A percentile compares a stretch with the other conserved stretches of the same genome.
Evolutionary conservation across 2,329 filamentous ascomycete genomes (phyloP).

Genomic region (Talaromyces sp.): DNA sequence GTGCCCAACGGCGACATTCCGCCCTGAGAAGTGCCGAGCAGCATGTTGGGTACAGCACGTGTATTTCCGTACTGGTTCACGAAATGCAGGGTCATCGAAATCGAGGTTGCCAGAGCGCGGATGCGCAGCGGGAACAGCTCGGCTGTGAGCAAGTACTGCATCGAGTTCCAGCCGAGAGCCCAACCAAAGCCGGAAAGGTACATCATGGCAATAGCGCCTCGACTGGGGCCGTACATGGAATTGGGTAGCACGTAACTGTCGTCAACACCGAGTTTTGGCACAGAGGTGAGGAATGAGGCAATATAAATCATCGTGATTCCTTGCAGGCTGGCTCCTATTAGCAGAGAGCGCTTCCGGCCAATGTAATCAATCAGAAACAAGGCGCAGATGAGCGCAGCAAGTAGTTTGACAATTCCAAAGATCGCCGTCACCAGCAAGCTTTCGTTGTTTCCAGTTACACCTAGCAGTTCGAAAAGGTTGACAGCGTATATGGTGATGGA

Average conservation of each 20-base stretch:
- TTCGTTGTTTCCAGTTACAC: slow-evolving; percentile 62
- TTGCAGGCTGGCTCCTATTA: slow-evolving; percentile 57
- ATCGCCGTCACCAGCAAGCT: slow-evolving; percentile 68
- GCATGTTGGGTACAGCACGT: slow-evolving; percentile 70
- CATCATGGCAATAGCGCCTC: slow-evolving; percentile 67
- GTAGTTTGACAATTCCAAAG: slow-evolving; percentile 70
- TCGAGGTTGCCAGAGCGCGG: slow-evolving; percentile 63
- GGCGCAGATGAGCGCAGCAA: slow-evolving; percentile 62
- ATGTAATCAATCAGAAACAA: slow-evolving; percentile 76
- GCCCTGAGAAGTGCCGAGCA: slow-evolving; percentile 46
- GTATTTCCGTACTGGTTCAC: slow-evolving; percentile 74
- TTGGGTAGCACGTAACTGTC: background rate
- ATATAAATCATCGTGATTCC: slow-evolving; percentile 59
- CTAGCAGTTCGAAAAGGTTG: slow-evolving; percentile 67
- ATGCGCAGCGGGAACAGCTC: slow-evolving; percentile 73
- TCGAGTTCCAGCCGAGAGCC: slow-evolving; percentile 67
- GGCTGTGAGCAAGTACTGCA: slow-evolving; percentile 73
- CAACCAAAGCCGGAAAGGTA: slow-evolving; percentile 53
- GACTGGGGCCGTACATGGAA: slow-evolving; percentile 46
- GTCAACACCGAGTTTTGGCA: slow-evolving; percentile 52
- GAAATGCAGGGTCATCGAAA: slow-evolving; percentile 75
- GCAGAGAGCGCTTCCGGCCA: slow-evolving; percentile 64
- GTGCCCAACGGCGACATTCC: slow-evolving; percentile 57
- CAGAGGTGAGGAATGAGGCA: slow-evolving; percentile 56
- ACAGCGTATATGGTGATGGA: slow-evolving; percentile 73